Conservation (phyloP, 2,329 filamentous ascomycete genomes). For the Ophioceras dolichostomum region DNA sequence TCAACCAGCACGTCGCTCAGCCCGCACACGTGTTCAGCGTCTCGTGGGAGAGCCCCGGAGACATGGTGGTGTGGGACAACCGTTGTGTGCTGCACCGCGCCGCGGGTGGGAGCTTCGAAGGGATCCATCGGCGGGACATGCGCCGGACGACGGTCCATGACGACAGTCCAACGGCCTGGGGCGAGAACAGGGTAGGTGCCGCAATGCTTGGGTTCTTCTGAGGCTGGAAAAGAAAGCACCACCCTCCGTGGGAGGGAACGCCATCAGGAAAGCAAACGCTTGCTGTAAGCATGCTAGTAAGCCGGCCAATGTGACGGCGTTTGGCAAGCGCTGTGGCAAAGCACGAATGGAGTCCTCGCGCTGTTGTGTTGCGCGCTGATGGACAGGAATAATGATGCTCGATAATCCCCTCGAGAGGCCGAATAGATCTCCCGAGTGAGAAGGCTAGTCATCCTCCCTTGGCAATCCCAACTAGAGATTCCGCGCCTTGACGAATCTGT, state of each 20-base stretch:
- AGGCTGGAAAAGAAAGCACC: slow-evolving; percentile 1
- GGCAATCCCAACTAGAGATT: slow-evolving; percentile 26
- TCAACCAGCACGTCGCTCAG: slow-evolving; percentile 35
- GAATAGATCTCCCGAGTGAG: neutral
- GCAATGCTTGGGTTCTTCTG: slow-evolving; percentile 12
- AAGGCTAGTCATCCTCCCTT: neutral
- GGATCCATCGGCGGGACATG: slow-evolving; percentile 38
- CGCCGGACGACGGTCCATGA: slow-evolving; percentile 44
- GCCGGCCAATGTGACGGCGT: too few relatives aligned
- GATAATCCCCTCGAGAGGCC: too few relatives aligned
- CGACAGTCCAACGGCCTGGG: slow-evolving; percentile 22
- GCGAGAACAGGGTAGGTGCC: slow-evolving; percentile 16
- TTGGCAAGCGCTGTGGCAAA: neutral
- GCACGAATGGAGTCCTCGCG: too few relatives aligned
- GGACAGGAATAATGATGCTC: neutral
- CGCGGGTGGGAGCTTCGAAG: slow-evolving; percentile 31
- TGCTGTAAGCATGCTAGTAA: too few relatives aligned
- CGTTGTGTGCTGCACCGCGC: slow-evolving; percentile 42
- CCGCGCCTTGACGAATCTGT: slow-evolving; percentile 45
- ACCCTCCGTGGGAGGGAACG: neutral
- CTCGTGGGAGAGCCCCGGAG: slow-evolving; percentile 32
- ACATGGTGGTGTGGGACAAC: slow-evolving; percentile 49
- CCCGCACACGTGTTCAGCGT: slow-evolving; percentile 31
- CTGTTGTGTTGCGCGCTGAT: too few relatives aligned
- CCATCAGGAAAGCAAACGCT: neutral